A percentile compares a stretch with the other conserved stretches of the same genome.
Conservation (phyloP, 257 asterid genomes). For the Solanum lignicaule region DNA sequence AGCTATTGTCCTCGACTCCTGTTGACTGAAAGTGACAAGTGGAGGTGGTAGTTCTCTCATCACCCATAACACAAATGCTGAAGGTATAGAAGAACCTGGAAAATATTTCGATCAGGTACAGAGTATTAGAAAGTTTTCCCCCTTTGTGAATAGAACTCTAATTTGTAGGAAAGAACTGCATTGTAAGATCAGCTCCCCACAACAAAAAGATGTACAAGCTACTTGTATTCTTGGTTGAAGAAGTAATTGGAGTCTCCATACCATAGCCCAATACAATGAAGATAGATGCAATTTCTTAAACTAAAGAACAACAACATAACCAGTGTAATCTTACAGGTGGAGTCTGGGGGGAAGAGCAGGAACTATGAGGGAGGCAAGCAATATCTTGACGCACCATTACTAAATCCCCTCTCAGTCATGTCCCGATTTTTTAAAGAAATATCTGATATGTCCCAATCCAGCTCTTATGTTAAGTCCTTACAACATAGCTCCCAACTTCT, state of each 20-base stretch:
- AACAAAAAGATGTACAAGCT: not conserved
- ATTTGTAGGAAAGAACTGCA: not conserved
- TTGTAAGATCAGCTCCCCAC: not conserved
- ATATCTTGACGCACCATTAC: not conserved
- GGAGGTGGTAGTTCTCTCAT: slow-evolving; percentile 92
- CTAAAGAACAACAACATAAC: not conserved
- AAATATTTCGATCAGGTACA: not conserved
- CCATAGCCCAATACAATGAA: not conserved
- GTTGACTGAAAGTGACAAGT: slow-evolving; percentile 22
- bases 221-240: not conserved
- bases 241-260: not conserved
- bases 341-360: not conserved
- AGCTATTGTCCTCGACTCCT: slow-evolving; percentile 56
- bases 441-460: not conserved
- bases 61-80: slow-evolving; percentile 67
- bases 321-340: not conserved
- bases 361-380: not conserved
- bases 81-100: slow-evolving; percentile 87
- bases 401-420: not conserved
- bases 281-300: not conserved
- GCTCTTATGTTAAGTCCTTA: not conserved
- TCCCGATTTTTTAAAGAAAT: not conserved
- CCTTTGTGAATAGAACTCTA: not conserved
- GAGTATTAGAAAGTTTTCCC: not conserved
- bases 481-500: not conserved